Conservation (phyloP, 2,329 filamentous ascomycete genomes). For the Stemphylium vesicarium region DNA sequence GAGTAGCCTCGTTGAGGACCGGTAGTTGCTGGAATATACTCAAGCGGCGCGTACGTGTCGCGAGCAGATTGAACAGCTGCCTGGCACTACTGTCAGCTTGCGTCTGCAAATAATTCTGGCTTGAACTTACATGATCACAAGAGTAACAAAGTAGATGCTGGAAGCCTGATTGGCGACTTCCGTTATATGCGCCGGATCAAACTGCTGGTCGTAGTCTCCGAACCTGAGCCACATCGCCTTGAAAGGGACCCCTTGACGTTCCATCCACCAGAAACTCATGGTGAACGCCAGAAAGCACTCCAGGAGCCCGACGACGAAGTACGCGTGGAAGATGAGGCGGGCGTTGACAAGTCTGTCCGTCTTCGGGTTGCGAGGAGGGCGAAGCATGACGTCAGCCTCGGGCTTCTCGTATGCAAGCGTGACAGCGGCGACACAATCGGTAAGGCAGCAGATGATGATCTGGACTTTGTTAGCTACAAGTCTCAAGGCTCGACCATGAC, state of each 20-base stretch:
- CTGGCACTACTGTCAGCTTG: slow-evolving; percentile 34
- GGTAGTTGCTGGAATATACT: slow-evolving; percentile 76
- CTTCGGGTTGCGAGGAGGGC: slow-evolving; percentile 70
- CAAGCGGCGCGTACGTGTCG: slow-evolving; percentile 65
- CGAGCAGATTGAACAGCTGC: slow-evolving; percentile 78
- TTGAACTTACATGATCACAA: slow-evolving; percentile 73
- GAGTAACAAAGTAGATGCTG: slow-evolving; percentile 79
- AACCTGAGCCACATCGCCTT: slow-evolving; percentile 67
- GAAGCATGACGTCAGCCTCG: slow-evolving; percentile 75
- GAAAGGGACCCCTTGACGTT: slow-evolving; percentile 64
- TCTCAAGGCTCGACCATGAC: background rate
- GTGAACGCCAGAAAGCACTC: slow-evolving; percentile 51
- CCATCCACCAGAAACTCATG: slow-evolving; percentile 55
- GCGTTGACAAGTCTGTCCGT: slow-evolving; percentile 76
- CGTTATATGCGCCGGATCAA: slow-evolving; percentile 38
- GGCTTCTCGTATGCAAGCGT: slow-evolving; percentile 77
- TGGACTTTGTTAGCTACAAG: background rate
- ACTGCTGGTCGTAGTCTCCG: slow-evolving; percentile 33
- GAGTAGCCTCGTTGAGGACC: slow-evolving; percentile 65
- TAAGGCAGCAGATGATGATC: slow-evolving; percentile 67
- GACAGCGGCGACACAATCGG: slow-evolving; percentile 69
- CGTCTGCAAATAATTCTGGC: no score
- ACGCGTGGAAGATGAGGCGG: slow-evolving; percentile 74
- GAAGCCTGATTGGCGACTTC: slow-evolving; percentile 68
- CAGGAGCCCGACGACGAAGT: slow-evolving; percentile 70